Evolutionary conservation across 495 filamentous ascomycete genomes (phyloP).

Genomic region (Podospora conica): DNA sequence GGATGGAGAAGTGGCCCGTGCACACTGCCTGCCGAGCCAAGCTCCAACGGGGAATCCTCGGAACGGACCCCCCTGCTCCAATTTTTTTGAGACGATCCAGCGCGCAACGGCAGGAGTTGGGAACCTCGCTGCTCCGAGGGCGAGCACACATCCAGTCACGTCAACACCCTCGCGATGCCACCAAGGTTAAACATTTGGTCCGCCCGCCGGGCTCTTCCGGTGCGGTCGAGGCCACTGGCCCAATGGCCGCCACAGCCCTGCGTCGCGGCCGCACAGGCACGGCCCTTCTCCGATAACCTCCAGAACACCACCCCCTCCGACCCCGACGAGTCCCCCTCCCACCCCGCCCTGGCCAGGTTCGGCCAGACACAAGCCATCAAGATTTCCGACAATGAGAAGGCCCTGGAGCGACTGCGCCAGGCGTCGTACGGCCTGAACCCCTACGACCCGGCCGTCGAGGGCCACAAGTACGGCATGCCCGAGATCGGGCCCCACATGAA

Average conservation of each 20-base stretch:
- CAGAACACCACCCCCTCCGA: constrained; percentile 6
- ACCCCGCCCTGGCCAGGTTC: not conserved
- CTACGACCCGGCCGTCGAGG: constrained; percentile 33
- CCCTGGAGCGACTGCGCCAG: constrained; percentile 32
- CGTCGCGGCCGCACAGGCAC: constrained; percentile 54
- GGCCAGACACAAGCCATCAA: not conserved
- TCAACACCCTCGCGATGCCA: constrained; percentile 35
- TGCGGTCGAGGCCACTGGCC: constrained; percentile 35
- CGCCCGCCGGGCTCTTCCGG: constrained; percentile 38
- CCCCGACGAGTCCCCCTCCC: not conserved
- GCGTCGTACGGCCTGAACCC: constrained; percentile 28
- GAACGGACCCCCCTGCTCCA: not conserved
- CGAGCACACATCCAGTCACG: not conserved
- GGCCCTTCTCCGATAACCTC: constrained; percentile 12
- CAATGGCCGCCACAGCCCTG: constrained; percentile 57
- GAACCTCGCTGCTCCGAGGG: not conserved
- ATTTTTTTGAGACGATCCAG: not conserved
- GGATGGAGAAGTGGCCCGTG: not conserved
- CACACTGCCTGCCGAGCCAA: not conserved
- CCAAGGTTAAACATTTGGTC: constrained; percentile 43
- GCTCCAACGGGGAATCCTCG: not conserved
- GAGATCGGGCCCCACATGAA: constrained; percentile 53
- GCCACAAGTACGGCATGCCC: constrained; percentile 72
- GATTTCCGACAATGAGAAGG: constrained; percentile 27
- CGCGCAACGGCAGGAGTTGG: not conserved